These are phyloP conservation scores for Tetragonia tetragonoides DNA, from an alignment of 148 eudicot genomes.

Conservation along the genomic window DNA sequence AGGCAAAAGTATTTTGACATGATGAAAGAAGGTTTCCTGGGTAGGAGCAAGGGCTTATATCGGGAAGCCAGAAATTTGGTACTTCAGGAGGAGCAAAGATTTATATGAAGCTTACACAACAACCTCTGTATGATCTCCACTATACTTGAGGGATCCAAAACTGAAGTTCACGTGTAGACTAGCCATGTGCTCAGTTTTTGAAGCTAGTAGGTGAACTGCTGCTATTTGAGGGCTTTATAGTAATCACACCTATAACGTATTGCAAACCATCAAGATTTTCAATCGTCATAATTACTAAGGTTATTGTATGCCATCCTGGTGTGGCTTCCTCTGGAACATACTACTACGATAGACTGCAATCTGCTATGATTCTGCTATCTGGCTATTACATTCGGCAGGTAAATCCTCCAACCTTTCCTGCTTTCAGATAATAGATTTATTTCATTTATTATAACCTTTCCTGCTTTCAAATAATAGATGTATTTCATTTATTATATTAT, in stretches of 20 bases:
- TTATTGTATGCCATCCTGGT: background rate
- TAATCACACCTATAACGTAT: background rate
- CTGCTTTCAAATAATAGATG: background rate
- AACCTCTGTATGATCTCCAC: background rate
- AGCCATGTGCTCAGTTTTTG: background rate
- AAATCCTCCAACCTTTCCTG: background rate
- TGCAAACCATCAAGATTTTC: too few relatives aligned
- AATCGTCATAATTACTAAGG: background rate
- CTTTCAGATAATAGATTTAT: background rate
- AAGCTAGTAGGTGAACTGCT: background rate
- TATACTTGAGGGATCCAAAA: background rate
- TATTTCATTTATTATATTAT: background rate
- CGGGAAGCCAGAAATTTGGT: slow-evolving; percentile 24
- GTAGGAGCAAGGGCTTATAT: slow-evolving; percentile 71
- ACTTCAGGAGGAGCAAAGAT: slow-evolving; percentile 16
- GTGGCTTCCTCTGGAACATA: background rate
- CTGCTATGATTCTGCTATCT: too few relatives aligned
- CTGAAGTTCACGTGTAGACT: background rate
- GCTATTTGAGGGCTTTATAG: background rate
- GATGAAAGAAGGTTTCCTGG: slow-evolving; percentile 72
- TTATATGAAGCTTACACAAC: background rate
- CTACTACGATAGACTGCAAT: too few relatives aligned
- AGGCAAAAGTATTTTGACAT: slow-evolving; percentile 49
- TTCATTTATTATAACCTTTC: background rate
- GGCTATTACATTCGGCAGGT: too few relatives aligned